Evolutionary conservation across 805 yeast species (phyloP), one percentile per base, ranked within the genome.

Genomic region (Millerago galiae): DNA sequence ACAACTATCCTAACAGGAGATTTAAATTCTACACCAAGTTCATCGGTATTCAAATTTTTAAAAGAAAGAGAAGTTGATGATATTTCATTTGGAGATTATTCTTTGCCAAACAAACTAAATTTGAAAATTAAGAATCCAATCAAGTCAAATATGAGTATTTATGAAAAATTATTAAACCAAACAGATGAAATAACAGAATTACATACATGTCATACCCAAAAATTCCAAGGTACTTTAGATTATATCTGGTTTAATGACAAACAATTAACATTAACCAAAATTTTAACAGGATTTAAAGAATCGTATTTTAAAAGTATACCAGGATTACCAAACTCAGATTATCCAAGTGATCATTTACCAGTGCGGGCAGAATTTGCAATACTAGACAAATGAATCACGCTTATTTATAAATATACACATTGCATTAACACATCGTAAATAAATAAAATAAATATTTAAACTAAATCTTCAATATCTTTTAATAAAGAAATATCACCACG

Each of bases 301-400:
- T 41, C 50, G 0, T 69, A 71, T 45, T 41, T 63, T 13, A 41
- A 53, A 7, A 44, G 53, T 0, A 64, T 63, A 10, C 45, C 46
- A 21, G 76, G 82, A 0, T 66, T 78, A 38, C 86, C 85, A 1
- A 79, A 79, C 47, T 61, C 57, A 34, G 71, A 71, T 15, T 79
- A 74, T 48, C 85, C 86, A 4, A 79, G 58, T 43, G 58, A 54
- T 42, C 58, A 54, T 31, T 53, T 54, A 15, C 58, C 58, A 2
- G 38, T 54, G 5, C 56, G 53, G 26, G 57, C 55, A 2, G 57
- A 54, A 34, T 53, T 54, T 37, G 55, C 50, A 30, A 21, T 21
- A 21, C 24, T n/a, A n/a, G n/a, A 21, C 7, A 4, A 21, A 21
- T 21, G 24, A 21, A 21, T 21, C 24, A 21, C 24, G 7, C 24